These are phyloP conservation scores for Dipodascopsis uninucleata DNA, from an alignment of 805 yeast genomes.

Conservation along the genomic window DNA sequence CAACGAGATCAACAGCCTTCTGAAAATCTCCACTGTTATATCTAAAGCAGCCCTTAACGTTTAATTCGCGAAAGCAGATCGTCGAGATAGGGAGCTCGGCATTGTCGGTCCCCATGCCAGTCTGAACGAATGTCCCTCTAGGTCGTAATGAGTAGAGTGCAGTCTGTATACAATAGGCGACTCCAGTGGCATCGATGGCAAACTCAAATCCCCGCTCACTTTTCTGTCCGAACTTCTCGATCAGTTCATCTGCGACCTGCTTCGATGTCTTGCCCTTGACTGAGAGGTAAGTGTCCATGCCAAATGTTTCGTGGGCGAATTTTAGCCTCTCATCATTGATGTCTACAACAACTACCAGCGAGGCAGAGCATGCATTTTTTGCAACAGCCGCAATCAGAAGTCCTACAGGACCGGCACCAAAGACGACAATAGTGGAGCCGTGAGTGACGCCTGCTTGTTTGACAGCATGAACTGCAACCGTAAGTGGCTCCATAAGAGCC, in stretches of 20 bases:
- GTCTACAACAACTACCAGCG: constrained; percentile 64
- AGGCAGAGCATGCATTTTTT: constrained; percentile 61
- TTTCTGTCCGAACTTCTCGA: constrained; percentile 1
- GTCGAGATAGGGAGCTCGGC: constrained; percentile 70
- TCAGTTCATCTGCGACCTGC: constrained; percentile 3
- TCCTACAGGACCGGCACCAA: constrained; percentile 56
- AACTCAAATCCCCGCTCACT: constrained; percentile 4
- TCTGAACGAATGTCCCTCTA: constrained; percentile 76
- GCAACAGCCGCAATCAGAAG: constrained; percentile 47
- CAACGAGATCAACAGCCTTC: constrained; percentile 62
- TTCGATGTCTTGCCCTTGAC: constrained; percentile 5
- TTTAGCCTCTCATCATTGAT: constrained; percentile 61
- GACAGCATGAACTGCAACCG: constrained; percentile 59
- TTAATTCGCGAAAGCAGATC: constrained; percentile 58
- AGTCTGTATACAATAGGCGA: constrained; percentile 63
- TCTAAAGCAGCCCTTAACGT: constrained; percentile 72
- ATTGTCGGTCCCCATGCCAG: constrained; percentile 72
- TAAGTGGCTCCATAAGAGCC: constrained; percentile 55
- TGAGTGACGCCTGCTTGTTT: constrained; percentile 40
- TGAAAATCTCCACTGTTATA: constrained; percentile 72
- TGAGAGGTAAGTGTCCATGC: constrained; percentile 7
- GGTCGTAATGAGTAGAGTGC: constrained; percentile 58
- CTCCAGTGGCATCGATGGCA: constrained; percentile 80
- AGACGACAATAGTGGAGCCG: constrained; percentile 46
- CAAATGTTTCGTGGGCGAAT: constrained; percentile 50